Conservation (phyloP, 2,329 filamentous ascomycete genomes). For the Aspergillus udagawae region DNA sequence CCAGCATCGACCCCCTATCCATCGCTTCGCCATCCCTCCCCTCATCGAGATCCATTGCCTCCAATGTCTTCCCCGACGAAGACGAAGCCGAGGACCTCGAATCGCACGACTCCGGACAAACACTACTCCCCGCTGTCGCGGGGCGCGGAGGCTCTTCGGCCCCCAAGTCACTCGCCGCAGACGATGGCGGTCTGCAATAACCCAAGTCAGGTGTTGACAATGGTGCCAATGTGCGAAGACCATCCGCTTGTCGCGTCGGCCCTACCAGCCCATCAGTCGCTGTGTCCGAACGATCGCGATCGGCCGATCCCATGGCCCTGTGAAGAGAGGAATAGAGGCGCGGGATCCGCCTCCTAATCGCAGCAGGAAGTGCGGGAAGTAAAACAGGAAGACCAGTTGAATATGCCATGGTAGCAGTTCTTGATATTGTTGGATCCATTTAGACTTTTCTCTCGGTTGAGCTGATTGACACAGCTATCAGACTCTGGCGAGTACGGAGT, state of each 20-base stretch:
- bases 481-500: too few relatives aligned
- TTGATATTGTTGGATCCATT: slow-evolving; percentile 1
- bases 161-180: background rate
- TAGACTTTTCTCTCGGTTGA: background rate
- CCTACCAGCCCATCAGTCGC: background rate
- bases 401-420: slow-evolving; percentile 16
- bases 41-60: slow-evolving; percentile 15
- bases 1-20: slow-evolving; percentile 1
- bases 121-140: slow-evolving; percentile 11
- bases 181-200: background rate
- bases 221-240: background rate
- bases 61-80: slow-evolving; percentile 18
- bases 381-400: slow-evolving; percentile 12
- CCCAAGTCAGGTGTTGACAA: slow-evolving; percentile 1
- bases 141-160: slow-evolving; percentile 8
- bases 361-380: slow-evolving; percentile 21
- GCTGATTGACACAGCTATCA: background rate
- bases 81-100: background rate
- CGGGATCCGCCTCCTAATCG: slow-evolving; percentile 25
- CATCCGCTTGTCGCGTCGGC: background rate
- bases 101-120: slow-evolving; percentile 3
- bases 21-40: slow-evolving; percentile 8
- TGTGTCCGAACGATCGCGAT: background rate
- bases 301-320: background rate
- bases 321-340: slow-evolving; percentile 18